Conservation (phyloP, 2,329 filamentous ascomycete species). For the Chaetomiaceae sp. region DNA sequence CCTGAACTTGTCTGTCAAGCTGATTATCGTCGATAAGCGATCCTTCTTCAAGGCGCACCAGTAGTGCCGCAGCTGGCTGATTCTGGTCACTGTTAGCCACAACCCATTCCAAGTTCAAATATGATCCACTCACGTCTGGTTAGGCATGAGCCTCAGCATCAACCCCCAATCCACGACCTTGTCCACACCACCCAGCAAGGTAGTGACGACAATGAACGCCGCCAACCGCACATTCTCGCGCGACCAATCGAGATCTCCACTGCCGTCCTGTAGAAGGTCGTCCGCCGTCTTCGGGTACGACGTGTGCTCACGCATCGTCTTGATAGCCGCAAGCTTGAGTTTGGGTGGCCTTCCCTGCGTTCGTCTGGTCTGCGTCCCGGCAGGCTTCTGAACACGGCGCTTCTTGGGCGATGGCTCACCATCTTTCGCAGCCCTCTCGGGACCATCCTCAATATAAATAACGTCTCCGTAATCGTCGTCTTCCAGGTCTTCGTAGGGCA, state of each 20-base stretch:
- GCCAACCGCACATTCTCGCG: slow-evolving; percentile 46
- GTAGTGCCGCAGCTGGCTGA: slow-evolving; percentile 49
- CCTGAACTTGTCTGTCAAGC: slow-evolving; percentile 60
- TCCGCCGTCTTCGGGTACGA: slow-evolving; percentile 32
- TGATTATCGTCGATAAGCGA: slow-evolving; percentile 49
- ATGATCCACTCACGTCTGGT: slow-evolving; percentile 34
- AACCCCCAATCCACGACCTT: slow-evolving; percentile 58
- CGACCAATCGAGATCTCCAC: slow-evolving; percentile 39
- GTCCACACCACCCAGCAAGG: slow-evolving; percentile 57
- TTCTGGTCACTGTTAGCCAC: slow-evolving; percentile 19
- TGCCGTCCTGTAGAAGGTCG: slow-evolving; percentile 35
- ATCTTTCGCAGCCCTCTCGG: neutral
- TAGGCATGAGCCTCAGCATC: slow-evolving; percentile 52
- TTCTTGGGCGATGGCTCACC: slow-evolving; percentile 12
- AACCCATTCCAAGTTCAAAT: neutral
- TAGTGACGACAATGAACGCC: slow-evolving; percentile 54
- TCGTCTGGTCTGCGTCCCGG: slow-evolving; percentile 7
- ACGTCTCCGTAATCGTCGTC: slow-evolving; percentile 30
- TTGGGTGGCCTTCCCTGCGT: slow-evolving; percentile 26
- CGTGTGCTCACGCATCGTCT: slow-evolving; percentile 32
- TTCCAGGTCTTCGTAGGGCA: slow-evolving; percentile 40
- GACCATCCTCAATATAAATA: neutral
- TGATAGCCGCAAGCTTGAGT: slow-evolving; percentile 28
- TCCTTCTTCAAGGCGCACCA: slow-evolving; percentile 52
- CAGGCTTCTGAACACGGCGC: slow-evolving; percentile 9